Percentiles rank a stretch among this genome's conserved stretches.
Evolutionary conservation across 2,329 filamentous ascomycete genomes (phyloP).

Genomic region (Cladophialophora immunda): DNA sequence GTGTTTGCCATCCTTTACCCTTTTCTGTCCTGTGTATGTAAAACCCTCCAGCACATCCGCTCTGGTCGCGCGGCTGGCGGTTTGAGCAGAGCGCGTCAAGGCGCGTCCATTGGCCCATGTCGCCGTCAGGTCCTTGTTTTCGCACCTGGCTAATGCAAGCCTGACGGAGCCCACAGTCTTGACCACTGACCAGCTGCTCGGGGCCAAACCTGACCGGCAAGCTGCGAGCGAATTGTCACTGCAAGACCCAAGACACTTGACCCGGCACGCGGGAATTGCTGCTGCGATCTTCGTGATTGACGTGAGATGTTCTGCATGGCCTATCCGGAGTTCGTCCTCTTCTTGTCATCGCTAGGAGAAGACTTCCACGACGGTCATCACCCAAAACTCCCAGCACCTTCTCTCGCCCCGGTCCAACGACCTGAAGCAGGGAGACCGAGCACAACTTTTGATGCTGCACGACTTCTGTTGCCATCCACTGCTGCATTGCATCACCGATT

Average conservation of each 20-base stretch:
- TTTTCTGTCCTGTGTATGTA: slow-evolving; percentile 20
- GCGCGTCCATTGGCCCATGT: slow-evolving; percentile 36
- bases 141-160: slow-evolving; percentile 37
- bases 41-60: slow-evolving; percentile 32
- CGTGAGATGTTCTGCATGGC: slow-evolving; percentile 32
- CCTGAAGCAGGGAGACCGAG: slow-evolving; percentile 18
- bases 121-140: slow-evolving; percentile 37
- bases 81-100: slow-evolving; percentile 35
- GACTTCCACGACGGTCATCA: slow-evolving; percentile 10
- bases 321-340: slow-evolving; percentile 19
- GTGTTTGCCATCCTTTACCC: slow-evolving; percentile 10
- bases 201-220: slow-evolving; percentile 32
- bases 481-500: slow-evolving; percentile 23
- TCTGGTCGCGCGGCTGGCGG: slow-evolving; percentile 36
- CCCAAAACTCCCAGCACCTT: slow-evolving; percentile 6
- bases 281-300: slow-evolving; percentile 29
- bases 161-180: slow-evolving; percentile 23
- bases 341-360: slow-evolving; percentile 2
- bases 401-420: slow-evolving; percentile 21
- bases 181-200: slow-evolving; percentile 28
- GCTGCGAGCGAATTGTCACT: slow-evolving; percentile 32
- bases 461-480: slow-evolving; percentile 3
- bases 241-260: not conserved
- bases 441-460: slow-evolving; percentile 21
- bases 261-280: slow-evolving; percentile 27